These are phyloP conservation scores for Astrothelium macrocarpum DNA, from an alignment of 495 filamentous ascomycete genomes.

Conservation along the genomic window DNA sequence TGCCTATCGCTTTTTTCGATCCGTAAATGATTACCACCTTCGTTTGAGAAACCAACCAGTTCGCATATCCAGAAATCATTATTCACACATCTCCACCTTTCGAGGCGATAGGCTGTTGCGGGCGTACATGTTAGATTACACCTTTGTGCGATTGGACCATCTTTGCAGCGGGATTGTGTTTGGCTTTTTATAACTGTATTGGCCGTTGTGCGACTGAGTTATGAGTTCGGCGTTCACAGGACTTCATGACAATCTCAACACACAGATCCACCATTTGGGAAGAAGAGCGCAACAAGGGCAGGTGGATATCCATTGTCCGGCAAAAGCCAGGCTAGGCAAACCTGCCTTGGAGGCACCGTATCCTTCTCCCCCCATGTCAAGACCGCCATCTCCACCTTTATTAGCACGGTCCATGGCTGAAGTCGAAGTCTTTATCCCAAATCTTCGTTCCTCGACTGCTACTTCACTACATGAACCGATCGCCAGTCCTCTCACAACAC, in stretches of 20 bases:
- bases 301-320: neutral
- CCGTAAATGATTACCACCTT: neutral
- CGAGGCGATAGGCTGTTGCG: neutral
- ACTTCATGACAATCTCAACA: neutral
- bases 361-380: slow-evolving; percentile 37
- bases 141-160: neutral
- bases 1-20: neutral
- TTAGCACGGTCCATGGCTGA: slow-evolving; percentile 22
- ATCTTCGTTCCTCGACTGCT: neutral
- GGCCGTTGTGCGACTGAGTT: neutral
- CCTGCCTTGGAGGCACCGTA: slow-evolving; percentile 14
- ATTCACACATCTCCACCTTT: neutral
- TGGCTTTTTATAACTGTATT: neutral
- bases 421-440: slow-evolving; percentile 2
- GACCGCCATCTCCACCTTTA: slow-evolving; percentile 27
- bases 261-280: neutral
- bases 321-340: neutral
- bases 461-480: neutral
- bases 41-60: neutral
- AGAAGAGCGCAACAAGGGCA: neutral
- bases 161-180: neutral
- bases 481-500: neutral
- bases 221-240: neutral
- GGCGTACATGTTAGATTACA: neutral
- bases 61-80: neutral